These are phyloP conservation scores for Dillenia turbinata DNA, from an alignment of 164 flowering plant genomes.

Conservation along the genomic window DNA sequence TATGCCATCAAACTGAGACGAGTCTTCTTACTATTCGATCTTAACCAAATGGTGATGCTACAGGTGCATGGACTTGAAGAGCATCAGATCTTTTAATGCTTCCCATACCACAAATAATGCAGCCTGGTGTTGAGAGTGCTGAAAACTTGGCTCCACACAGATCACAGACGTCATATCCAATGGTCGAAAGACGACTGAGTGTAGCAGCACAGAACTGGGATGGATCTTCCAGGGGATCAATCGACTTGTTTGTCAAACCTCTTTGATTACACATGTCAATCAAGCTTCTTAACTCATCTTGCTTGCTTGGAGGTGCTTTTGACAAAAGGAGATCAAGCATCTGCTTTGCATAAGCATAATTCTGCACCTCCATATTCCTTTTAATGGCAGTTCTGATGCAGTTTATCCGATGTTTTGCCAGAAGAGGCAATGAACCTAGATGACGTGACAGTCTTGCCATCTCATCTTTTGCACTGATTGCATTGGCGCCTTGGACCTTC, in stretches of 20 bases:
- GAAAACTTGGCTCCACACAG: constrained; percentile 97
- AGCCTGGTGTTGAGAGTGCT: constrained; percentile 87
- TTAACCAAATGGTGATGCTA: constrained; percentile 96
- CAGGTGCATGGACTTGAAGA: constrained; percentile 50
- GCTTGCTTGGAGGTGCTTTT: constrained; percentile 92
- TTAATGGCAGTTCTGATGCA: constrained; percentile 96
- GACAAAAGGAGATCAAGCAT: constrained; percentile 94
- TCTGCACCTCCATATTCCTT: constrained; percentile 97
- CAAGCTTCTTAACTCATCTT: constrained; percentile 89
- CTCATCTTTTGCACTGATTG: constrained; percentile 97
- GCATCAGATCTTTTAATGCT: constrained; percentile 98
- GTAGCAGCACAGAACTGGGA: constrained; percentile 98
- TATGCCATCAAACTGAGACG: too few species aligned
- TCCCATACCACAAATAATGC: constrained; percentile 99
- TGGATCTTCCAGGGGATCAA: constrained; percentile 95
- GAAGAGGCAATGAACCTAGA: constrained; percentile 90
- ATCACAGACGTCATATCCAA: constrained; percentile 97
- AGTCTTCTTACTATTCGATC: neutral
- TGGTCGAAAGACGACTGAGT: constrained; percentile 92
- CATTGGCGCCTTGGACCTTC: constrained; percentile 90
- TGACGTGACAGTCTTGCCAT: constrained; percentile 97
- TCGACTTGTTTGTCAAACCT: constrained; percentile 88
- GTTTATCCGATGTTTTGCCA: constrained; percentile 85
- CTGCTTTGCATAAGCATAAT: constrained; percentile 86
- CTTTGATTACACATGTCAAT: constrained; percentile 87